Evolutionary conservation across 495 filamentous ascomycete genomes (phyloP).

Genomic region (Aspergillus leporis): DNA sequence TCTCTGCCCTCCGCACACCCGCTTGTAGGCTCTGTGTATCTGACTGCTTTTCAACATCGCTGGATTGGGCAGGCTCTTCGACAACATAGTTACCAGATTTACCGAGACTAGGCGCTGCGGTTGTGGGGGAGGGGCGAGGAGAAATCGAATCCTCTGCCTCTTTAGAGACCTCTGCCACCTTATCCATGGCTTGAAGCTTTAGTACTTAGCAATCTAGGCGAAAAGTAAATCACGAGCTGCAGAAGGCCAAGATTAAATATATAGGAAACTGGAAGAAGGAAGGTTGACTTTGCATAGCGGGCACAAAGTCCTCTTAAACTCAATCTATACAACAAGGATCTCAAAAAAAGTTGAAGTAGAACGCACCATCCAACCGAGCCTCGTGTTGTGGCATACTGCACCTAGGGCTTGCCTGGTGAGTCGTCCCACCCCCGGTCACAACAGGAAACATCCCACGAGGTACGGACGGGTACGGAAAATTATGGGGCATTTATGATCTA

Average conservation of each 20-base stretch:
- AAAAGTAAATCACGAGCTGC: not conserved
- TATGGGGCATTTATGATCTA: slow-evolving; percentile 5
- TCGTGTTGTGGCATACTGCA: not conserved
- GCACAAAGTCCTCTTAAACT: not conserved
- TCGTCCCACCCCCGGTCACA: not conserved
- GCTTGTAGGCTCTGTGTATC: slow-evolving; percentile 22
- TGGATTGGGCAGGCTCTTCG: not conserved
- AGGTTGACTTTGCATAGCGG: not conserved
- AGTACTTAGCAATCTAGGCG: not conserved
- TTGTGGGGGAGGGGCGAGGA: not conserved
- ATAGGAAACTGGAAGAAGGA: not conserved
- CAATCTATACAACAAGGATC: not conserved
- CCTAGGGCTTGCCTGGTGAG: not conserved
- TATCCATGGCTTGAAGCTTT: not conserved
- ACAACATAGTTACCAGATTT: not conserved
- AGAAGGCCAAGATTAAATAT: not conserved
- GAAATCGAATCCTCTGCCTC: not conserved
- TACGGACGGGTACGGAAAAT: not conserved
- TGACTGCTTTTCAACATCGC: not conserved
- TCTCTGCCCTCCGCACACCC: slow-evolving; percentile 24
- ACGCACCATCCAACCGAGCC: not conserved
- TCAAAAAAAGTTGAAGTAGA: not conserved
- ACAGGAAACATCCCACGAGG: not conserved
- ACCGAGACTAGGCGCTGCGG: not conserved
- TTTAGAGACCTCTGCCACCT: not conserved